Conservation (phyloP, 1,284 basidiomycete genomes). For the Wallemia hederae region DNA sequence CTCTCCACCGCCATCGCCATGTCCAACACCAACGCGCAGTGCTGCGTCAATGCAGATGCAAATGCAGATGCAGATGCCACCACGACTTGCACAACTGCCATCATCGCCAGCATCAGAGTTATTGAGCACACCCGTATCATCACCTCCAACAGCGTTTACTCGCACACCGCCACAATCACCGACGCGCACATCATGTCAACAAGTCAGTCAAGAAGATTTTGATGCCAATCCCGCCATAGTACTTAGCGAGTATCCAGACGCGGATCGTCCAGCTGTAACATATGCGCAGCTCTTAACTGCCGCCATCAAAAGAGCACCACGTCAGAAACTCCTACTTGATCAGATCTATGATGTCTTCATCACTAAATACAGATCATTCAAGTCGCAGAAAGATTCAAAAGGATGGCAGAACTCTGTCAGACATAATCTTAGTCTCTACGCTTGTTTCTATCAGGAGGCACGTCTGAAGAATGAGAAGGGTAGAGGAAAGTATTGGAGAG, state of each 20-base stretch:
- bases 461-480: neutral
- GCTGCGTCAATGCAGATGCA: too few species aligned
- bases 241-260: neutral
- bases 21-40: neutral
- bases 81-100: neutral
- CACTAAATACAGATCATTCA: conserved; percentile 18
- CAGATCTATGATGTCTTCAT: conserved; percentile 17
- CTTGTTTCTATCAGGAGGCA: neutral
- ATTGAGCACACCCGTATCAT: too few species aligned
- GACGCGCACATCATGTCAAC: neutral
- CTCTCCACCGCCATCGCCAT: neutral
- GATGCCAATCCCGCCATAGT: neutral
- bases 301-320: neutral
- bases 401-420: neutral
- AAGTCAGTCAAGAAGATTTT: neutral
- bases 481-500: neutral
- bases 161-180: too few species aligned
- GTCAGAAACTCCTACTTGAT: neutral
- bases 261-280: neutral
- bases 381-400: conserved; percentile 1
- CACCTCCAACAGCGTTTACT: too few species aligned
- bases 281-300: neutral
- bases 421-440: neutral
- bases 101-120: neutral
- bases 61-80: neutral